These are phyloP conservation scores for Globisporangium camurandrum DNA, from an alignment of 352 stramenopile species.

Conservation along the genomic window DNA sequence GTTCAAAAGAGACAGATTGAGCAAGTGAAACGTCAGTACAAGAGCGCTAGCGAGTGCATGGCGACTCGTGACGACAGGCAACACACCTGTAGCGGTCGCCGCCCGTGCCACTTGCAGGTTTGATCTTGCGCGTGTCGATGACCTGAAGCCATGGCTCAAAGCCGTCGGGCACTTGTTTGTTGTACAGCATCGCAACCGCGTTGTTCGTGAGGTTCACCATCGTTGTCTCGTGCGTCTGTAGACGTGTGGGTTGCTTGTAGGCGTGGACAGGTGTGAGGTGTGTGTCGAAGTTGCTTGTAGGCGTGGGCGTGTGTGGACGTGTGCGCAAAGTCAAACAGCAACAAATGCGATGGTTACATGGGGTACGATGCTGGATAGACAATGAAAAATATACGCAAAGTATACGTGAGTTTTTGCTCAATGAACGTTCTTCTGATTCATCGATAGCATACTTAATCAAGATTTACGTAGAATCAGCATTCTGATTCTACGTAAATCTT, in stretches of 20 bases:
- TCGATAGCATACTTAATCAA: too few relatives aligned
- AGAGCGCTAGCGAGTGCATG: background rate
- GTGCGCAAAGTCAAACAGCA: too few relatives aligned
- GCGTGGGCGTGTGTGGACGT: background rate
- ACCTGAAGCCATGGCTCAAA: slow-evolving; percentile 85
- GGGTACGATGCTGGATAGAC: too few relatives aligned
- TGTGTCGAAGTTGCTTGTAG: background rate
- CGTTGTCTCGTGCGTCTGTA: slow-evolving; percentile 11
- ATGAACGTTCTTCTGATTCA: too few relatives aligned
- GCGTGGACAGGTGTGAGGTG: background rate
- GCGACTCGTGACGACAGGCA: background rate
- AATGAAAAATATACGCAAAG: too few relatives aligned
- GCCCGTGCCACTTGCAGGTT: slow-evolving; percentile 58
- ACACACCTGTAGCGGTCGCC: slow-evolving; percentile 67
- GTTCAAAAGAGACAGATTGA: background rate
- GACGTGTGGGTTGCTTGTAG: background rate
- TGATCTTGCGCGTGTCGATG: slow-evolving; percentile 87
- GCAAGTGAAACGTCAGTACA: background rate
- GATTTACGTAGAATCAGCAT: too few relatives aligned
- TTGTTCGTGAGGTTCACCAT: slow-evolving; percentile 85
- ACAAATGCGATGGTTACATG: too few relatives aligned
- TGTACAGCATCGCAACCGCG: slow-evolving; percentile 82
- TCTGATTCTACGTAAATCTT: too few relatives aligned
- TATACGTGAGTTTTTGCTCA: too few relatives aligned
- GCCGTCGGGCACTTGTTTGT: slow-evolving; percentile 72